These are phyloP conservation scores for Rhizophora mangle DNA, from an alignment of 345 rosid species.

Conservation along the genomic window DNA sequence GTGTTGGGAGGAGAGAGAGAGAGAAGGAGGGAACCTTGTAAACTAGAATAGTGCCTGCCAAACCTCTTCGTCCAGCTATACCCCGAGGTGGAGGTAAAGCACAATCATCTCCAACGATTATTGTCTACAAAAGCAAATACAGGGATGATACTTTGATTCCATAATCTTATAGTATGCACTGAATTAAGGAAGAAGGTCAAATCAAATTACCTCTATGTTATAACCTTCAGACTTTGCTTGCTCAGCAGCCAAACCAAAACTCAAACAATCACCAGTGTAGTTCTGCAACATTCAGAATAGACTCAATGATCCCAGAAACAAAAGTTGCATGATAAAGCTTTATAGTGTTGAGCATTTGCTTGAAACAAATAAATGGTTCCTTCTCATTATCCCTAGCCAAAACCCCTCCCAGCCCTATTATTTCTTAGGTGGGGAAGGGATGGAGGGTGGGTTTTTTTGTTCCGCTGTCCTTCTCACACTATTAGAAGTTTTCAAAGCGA, in stretches of 20 bases:
- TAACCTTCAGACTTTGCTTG: constrained; percentile 99
- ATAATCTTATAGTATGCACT: background rate
- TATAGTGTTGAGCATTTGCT: too few relatives aligned
- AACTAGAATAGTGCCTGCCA: constrained; percentile 92
- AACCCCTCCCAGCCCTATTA: too few relatives aligned
- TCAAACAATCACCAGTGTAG: constrained; percentile 92
- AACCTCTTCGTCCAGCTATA: constrained; percentile 86
- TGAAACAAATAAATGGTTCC: too few relatives aligned
- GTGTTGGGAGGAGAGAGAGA: background rate
- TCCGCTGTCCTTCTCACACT: background rate
- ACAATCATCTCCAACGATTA: constrained; percentile 96
- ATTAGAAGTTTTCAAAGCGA: background rate
- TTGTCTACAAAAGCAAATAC: constrained; percentile 51
- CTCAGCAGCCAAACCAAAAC: constrained; percentile 99
- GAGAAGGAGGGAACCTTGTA: constrained; percentile 60
- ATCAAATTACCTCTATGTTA: constrained; percentile 68
- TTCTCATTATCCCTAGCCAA: too few relatives aligned
- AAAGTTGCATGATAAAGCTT: constrained; percentile 7
- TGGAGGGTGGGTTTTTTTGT: too few relatives aligned
- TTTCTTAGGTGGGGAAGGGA: too few relatives aligned
- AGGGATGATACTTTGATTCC: constrained; percentile 5
- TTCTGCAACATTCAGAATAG: constrained; percentile 52
- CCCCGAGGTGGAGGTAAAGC: constrained; percentile 95
- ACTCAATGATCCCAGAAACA: constrained; percentile 18
- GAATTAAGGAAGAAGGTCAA: background rate